These are phyloP conservation scores for Spiromastix sp. DNA, from an alignment of 2,329 filamentous ascomycete species.

Conservation along the genomic window DNA sequence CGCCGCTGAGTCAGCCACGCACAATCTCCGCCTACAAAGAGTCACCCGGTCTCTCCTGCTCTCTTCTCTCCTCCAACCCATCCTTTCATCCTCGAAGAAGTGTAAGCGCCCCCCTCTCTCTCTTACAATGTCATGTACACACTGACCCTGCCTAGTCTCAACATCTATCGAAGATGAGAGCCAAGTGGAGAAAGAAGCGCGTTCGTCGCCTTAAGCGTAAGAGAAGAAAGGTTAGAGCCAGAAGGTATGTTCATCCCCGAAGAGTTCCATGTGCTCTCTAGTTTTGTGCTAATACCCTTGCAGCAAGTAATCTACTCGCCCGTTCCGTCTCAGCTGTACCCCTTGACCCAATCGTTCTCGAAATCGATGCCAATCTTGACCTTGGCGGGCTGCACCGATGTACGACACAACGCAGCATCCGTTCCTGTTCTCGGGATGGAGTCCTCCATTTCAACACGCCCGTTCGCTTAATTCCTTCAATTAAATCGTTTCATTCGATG, in stretches of 20 bases:
- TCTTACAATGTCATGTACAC: background rate
- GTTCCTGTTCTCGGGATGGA: too few species aligned
- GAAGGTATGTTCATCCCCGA: conserved; percentile 60
- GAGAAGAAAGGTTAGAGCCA: conserved; percentile 99
- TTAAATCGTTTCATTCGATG: too few species aligned
- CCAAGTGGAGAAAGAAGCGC: conserved; percentile 99
- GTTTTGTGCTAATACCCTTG: conserved; percentile 20
- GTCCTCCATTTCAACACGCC: too few species aligned
- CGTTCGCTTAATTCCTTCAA: too few species aligned
- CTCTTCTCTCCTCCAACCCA: conserved; percentile 32
- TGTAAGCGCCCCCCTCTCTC: conserved; percentile 22
- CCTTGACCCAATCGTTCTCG: conserved; percentile 7
- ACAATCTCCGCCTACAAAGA: conserved; percentile 33
- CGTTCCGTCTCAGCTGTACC: conserved; percentile 41
- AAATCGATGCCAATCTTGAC: too few species aligned
- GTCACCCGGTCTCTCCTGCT: conserved; percentile 21
- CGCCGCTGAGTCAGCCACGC: conserved; percentile 28
- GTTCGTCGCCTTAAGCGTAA: conserved; percentile 98
- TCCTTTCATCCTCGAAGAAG: conserved; percentile 35
- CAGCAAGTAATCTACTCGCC: conserved; percentile 60
- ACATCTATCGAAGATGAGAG: conserved; percentile 57
- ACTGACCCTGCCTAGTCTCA: conserved; percentile 14
- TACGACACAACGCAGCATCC: background rate
- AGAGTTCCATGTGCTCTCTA: background rate
- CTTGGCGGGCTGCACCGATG: too few species aligned